Percentiles rank a stretch among this genome's conserved stretches.
phyloP scores from a whole-genome alignment of 306 rosid genomes.

The Clitoria ternatea region DNA sequence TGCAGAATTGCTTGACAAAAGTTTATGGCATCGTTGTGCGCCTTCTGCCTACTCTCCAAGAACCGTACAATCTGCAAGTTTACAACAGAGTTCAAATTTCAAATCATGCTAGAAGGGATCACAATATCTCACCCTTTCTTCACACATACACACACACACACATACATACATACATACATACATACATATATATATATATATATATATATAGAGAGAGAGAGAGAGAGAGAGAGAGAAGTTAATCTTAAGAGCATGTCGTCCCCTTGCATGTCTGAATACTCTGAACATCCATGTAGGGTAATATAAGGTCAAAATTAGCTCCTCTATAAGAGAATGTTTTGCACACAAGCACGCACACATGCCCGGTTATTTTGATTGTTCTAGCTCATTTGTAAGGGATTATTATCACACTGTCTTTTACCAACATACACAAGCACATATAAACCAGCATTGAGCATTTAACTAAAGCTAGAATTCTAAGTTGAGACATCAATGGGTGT shows the following conservation, averaged over 20 bases:
- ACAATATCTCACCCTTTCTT: neutral
- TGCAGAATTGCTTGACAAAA: slow-evolving; percentile 66
- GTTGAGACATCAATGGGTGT: neutral
- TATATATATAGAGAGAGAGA: too few species aligned
- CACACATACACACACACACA: neutral
- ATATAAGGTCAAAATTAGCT: neutral
- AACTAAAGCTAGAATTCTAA: neutral
- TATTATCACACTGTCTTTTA: neutral
- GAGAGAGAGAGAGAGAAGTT: neutral
- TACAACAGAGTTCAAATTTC: slow-evolving; percentile 13
- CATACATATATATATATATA: too few species aligned
- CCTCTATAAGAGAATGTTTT: neutral
- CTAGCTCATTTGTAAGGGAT: neutral
- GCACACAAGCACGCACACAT: neutral
- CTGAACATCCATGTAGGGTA: neutral
- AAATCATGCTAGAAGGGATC: neutral
- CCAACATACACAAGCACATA: neutral
- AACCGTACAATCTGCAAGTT: slow-evolving; percentile 50
- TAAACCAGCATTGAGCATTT: neutral
- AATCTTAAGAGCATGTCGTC: too few species aligned
- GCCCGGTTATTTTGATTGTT: neutral
- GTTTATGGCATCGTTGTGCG: slow-evolving; percentile 64
- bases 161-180: too few species aligned
- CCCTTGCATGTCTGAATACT: too few species aligned
- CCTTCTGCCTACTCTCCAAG: slow-evolving; percentile 60